A percentile compares a stretch with the other conserved stretches of the same genome.
phyloP scores from a whole-genome alignment of 768 basidiomycete genomes.

The Lactarius pseudohatsudake region DNA sequence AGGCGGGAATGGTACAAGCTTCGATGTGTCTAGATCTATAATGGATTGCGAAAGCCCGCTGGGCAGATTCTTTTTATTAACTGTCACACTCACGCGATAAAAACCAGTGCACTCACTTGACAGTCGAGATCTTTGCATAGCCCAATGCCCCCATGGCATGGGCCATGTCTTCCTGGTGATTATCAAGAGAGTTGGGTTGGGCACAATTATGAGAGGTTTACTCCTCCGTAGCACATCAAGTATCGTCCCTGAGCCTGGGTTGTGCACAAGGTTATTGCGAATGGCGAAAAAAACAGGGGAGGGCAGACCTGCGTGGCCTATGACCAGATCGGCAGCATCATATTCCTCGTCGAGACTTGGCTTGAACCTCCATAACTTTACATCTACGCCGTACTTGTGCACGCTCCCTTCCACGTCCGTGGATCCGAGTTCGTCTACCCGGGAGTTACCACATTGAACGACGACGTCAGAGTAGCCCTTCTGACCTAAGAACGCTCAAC shows the following conservation, averaged over 20 bases:
- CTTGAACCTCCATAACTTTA: slow-evolving; percentile 76
- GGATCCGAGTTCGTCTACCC: slow-evolving; percentile 40
- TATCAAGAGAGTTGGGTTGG: slow-evolving; percentile 86
- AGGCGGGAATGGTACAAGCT: slow-evolving; percentile 59
- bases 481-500: slow-evolving; percentile 48
- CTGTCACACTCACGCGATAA: neutral
- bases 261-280: slow-evolving; percentile 1
- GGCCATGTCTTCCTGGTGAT: slow-evolving; percentile 92
- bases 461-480: slow-evolving; percentile 61
- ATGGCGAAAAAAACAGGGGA: neutral
- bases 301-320: slow-evolving; percentile 87
- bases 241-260: slow-evolving; percentile 88
- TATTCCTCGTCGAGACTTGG: slow-evolving; percentile 67
- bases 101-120: slow-evolving; percentile 51
- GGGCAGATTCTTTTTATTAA: slow-evolving; percentile 1
- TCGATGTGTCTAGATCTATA: slow-evolving; percentile 44
- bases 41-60: slow-evolving; percentile 61
- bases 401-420: slow-evolving; percentile 21
- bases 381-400: slow-evolving; percentile 44
- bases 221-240: slow-evolving; percentile 76
- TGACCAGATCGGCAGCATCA: slow-evolving; percentile 68
- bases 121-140: slow-evolving; percentile 56
- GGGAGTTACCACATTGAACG: slow-evolving; percentile 78
- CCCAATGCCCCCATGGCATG: slow-evolving; percentile 56
- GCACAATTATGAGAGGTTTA: slow-evolving; percentile 82